Conservation (phyloP, 2,329 filamentous ascomycete species). For the Lecanicillium sp. region DNA sequence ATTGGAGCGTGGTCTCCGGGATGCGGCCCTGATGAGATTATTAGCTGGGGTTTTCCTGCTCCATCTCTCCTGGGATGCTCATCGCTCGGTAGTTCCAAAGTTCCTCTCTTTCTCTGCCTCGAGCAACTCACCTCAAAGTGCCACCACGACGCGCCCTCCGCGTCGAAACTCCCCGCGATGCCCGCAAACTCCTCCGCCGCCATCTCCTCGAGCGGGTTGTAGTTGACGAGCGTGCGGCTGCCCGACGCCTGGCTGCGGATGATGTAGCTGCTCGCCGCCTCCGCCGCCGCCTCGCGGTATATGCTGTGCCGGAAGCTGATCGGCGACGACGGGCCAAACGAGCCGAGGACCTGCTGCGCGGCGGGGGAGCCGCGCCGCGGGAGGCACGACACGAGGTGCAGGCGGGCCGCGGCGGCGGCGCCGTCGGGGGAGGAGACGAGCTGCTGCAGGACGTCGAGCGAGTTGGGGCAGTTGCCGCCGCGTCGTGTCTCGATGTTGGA, state of each 20-base stretch:
- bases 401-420: conserved; percentile 18
- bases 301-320: conserved; percentile 53
- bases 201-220: conserved; percentile 64
- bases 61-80: too few species aligned
- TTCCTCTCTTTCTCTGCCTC: not conserved
- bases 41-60: not conserved
- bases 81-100: too few species aligned
- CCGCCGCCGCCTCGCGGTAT: conserved; percentile 46
- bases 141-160: conserved; percentile 48
- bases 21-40: conserved; percentile 49
- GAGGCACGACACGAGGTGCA: conserved; percentile 46
- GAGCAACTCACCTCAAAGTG: conserved; percentile 60
- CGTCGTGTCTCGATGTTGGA: conserved; percentile 52
- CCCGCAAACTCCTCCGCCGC: conserved; percentile 51
- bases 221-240: conserved; percentile 65
- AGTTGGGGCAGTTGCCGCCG: conserved; percentile 69
- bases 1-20: conserved; percentile 53
- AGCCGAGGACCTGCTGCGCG: conserved; percentile 45
- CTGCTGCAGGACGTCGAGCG: conserved; percentile 64
- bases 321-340: conserved; percentile 38
- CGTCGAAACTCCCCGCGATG: conserved; percentile 34
- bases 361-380: conserved; percentile 47
- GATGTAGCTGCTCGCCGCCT: conserved; percentile 64
- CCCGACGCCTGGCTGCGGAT: conserved; percentile 53
- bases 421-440: conserved; percentile 31